Base-by-base conservation (phyloP, 768 basidiomycete species). In the Boletus reticulatus region DNA sequence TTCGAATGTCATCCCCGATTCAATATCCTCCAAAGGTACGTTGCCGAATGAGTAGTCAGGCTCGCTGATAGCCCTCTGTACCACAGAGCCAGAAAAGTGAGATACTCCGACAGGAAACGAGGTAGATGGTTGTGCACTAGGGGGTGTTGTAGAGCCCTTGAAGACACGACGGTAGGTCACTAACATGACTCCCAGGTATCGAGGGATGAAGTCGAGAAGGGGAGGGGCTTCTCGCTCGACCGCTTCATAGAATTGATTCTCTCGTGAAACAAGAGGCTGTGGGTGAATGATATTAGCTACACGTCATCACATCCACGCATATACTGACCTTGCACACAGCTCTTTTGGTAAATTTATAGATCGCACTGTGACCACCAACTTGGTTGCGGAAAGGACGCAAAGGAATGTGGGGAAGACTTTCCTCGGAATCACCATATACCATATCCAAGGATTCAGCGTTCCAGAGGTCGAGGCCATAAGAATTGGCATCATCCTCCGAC, bases 171-270 rank as follows among this genome's bases (percentile, higher is more conserved):
- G 85, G 68, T 98, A 98, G 50, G 89, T 96, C 64, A 99, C 96
- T 41, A 98, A 82, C 94, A 99, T 97, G 52, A 99, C 97, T 22
- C 97, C 97, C 16, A 99, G 80, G 72, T 99, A 99, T 43, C 95
- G 88, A n/a, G 97, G 97, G 56, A 98, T 97, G 66, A 93, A 99
- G 14, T 83, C 88, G 5, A 98, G 80, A 10, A 99, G 79, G 5
- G 92, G 94, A 0, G 97, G 96, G 0, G 92, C 92, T 65, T 94
- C 92, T 27, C 87, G 83, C 70, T 99, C 97, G 32, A 98, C 94
- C 2, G 94, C 84, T 70, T 99, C 97, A 69, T 99, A 99, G 68
- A 99, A 98, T 45, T 97, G 78, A 67, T 99, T 99, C 74, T 99
- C 97, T 53, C 95, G 85, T 4, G 92, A 94, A 31, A 97, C 94